phyloP scores from a whole-genome alignment of 208 protist species.

The Trypanosoma vivax region DNA sequence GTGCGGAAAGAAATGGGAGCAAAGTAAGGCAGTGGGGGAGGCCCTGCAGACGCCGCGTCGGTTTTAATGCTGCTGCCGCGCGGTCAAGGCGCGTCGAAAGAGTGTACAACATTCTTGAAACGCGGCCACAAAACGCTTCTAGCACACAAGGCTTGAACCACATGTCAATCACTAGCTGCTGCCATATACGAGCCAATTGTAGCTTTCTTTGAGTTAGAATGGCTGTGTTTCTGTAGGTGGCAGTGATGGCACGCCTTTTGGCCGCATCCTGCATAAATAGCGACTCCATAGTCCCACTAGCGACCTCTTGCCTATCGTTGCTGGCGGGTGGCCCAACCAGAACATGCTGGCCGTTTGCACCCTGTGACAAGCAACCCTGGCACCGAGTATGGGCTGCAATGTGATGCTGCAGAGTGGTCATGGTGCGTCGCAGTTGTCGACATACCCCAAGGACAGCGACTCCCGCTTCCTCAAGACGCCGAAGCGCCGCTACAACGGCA shows the following conservation, averaged over 20 bases:
- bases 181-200: constrained; percentile 13
- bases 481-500: not conserved
- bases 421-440: constrained; percentile 4
- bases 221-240: not conserved
- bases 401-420: not conserved
- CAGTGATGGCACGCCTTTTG: not conserved
- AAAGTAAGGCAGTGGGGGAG: too few relatives aligned
- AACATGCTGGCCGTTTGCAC: too few relatives aligned
- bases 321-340: too few relatives aligned
- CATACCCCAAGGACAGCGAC: not conserved
- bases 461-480: constrained; percentile 11
- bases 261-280: not conserved
- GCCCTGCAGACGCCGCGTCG: not conserved
- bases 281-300: too few relatives aligned
- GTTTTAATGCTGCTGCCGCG: not conserved
- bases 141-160: constrained; percentile 15
- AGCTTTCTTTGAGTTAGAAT: not conserved
- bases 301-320: too few relatives aligned
- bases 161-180: constrained; percentile 4
- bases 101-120: not conserved
- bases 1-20: too few relatives aligned
- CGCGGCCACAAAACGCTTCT: constrained; percentile 4
- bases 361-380: too few relatives aligned
- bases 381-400: not conserved
- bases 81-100: constrained; percentile 1